Conservation (phyloP, 345 rosid genomes). For the Melaleuca alternifolia region DNA sequence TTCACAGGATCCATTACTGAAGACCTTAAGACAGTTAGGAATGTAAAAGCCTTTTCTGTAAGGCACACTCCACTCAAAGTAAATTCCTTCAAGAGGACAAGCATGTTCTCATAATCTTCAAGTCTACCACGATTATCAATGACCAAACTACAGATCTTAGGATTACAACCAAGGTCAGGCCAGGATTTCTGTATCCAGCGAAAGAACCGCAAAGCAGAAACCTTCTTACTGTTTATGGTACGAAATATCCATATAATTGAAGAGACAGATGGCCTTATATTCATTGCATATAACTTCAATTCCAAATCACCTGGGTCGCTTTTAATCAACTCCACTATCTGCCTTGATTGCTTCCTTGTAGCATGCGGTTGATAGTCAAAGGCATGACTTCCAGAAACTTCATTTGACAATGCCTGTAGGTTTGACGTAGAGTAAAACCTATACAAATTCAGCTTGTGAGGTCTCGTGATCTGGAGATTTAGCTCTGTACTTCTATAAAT, state of each 20-base stretch:
- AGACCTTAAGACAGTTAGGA: slow-evolving; percentile 10
- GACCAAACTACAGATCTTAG: slow-evolving; percentile 30
- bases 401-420: background rate
- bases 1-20: slow-evolving; percentile 5
- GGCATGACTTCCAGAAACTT: background rate
- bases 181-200: slow-evolving; percentile 15
- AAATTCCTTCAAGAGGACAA: slow-evolving; percentile 17
- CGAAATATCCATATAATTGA: slow-evolving; percentile 7
- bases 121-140: slow-evolving; percentile 43
- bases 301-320: slow-evolving; percentile 14
- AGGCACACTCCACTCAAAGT: slow-evolving; percentile 4
- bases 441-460: background rate
- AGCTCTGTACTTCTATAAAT: background rate
- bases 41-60: slow-evolving; percentile 31
- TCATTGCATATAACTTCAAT: slow-evolving; percentile 17
- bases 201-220: slow-evolving; percentile 30
- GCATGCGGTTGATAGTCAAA: background rate
- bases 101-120: slow-evolving; percentile 23
- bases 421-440: background rate
- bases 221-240: slow-evolving; percentile 20
- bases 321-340: slow-evolving; percentile 17
- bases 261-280: slow-evolving; percentile 17
- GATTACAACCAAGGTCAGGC: slow-evolving; percentile 13
- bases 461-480: background rate
- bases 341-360: background rate